These are phyloP conservation scores for Fraxinus latifolia DNA, from an alignment of 305 asterid genomes.

Conservation along the genomic window DNA sequence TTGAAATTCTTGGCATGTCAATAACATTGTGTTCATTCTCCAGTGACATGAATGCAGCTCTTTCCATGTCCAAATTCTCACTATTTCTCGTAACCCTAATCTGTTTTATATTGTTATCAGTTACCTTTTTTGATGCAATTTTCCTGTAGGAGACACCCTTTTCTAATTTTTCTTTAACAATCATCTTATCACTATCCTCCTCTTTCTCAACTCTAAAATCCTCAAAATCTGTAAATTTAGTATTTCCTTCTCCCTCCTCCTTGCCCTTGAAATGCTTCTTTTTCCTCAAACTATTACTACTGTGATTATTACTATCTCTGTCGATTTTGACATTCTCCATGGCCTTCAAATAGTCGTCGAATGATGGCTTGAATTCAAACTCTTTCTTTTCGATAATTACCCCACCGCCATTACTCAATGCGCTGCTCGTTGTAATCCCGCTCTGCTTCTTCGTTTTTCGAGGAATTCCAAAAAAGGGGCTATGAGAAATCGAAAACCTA, in stretches of 20 bases:
- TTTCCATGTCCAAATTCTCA: slow-evolving; percentile 41
- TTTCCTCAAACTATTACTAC: slow-evolving; percentile 23
- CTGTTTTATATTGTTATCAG: slow-evolving; percentile 14
- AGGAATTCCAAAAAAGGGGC: slow-evolving; percentile 31
- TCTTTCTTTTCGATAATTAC: slow-evolving; percentile 44
- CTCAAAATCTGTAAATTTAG: slow-evolving; percentile 13
- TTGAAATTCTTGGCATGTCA: slow-evolving; percentile 60
- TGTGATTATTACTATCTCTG: slow-evolving; percentile 24
- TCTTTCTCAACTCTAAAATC: not conserved
- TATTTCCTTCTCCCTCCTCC: slow-evolving; percentile 26
- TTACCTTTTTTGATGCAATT: slow-evolving; percentile 12
- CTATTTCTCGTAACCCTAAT: slow-evolving; percentile 24
- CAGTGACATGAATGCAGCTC: slow-evolving; percentile 73
- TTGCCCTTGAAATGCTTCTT: slow-evolving; percentile 29
- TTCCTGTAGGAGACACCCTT: slow-evolving; percentile 22
- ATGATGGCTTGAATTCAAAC: slow-evolving; percentile 67
- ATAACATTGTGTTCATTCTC: slow-evolving; percentile 37
- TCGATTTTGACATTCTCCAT: slow-evolving; percentile 63
- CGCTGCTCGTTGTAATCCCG: slow-evolving; percentile 24
- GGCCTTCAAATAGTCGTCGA: slow-evolving; percentile 81
- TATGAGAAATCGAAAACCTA: slow-evolving; percentile 29
- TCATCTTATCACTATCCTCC: slow-evolving; percentile 26
- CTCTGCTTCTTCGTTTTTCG: slow-evolving; percentile 32
- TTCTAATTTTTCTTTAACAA: slow-evolving; percentile 25
- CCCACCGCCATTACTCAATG: slow-evolving; percentile 30